Evolutionary conservation across 2,329 filamentous ascomycete species (phyloP), one percentile per base, ranked within the genome.

Genomic region (Apiospora rasikravindrae): DNA sequence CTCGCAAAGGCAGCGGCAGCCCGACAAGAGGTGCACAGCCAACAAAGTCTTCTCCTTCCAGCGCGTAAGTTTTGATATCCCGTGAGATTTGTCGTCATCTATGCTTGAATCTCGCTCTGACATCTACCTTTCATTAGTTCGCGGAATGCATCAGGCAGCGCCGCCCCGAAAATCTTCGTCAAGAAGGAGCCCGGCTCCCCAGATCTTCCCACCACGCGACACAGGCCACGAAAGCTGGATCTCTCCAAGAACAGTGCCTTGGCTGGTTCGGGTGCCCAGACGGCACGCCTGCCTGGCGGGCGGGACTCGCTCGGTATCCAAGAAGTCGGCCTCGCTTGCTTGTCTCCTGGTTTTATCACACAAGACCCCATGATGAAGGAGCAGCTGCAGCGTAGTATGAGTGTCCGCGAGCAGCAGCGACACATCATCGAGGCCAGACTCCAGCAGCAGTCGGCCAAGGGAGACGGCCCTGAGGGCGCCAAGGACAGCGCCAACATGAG

Each of bases 351-450:
- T 70, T 98, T 99, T 79, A 92, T 97, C 76, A 98, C 96, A 22
- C 94, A 98, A 78, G 95, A 99, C 82, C 96, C 96, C n/a, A 89
- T 93, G 26, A 97, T 98, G 94, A 92, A 96, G 80, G 94, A 98
- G 83, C 95, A 98, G 82, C 86, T 99, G 70, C 95, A 98, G 83
- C 91, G 96, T 77, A 98, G 96, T 83, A 90, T 98, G 83, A 95
- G 93, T 66, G 95, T 99, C 42, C 89, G 95, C 75, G 96, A 99
- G 77, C 94, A 98, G 81, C 96, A 99, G 83, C 89, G 96, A 76
- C 93, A 94, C 76, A 96, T 99, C 76, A 99, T 99, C 77, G 96
- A 98, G 83, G 92, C 94, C 47, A 90, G 96, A 79, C 85, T 96
- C 77, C 95, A 98, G 78, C 95, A 96, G 83, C 94, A 95, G 69